Evolutionary conservation across 1,139 yeast species (phyloP).

Genomic region (Casaregolazyma suthepensis): DNA sequence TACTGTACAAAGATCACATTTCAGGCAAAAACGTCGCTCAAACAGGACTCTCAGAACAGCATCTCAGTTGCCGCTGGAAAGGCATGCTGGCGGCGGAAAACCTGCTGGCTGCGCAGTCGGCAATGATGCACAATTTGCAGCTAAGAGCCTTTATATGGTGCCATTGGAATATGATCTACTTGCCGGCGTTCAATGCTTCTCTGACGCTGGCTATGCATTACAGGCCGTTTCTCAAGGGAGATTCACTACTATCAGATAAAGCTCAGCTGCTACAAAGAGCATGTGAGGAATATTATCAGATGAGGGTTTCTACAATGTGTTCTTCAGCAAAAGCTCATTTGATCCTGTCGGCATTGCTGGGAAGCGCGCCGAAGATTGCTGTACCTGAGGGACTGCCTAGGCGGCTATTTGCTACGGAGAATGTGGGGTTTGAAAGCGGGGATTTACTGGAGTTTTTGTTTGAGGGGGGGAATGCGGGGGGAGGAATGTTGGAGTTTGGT

Average conservation of each 20-base stretch:
- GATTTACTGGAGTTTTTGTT: neutral
- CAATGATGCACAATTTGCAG: slow-evolving; percentile 3
- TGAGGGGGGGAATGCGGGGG: neutral
- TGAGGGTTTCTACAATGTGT: slow-evolving; percentile 12
- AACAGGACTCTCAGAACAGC: slow-evolving; percentile 6
- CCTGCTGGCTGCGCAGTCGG: slow-evolving; percentile 7
- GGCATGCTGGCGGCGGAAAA: slow-evolving; percentile 7
- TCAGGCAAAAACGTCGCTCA: slow-evolving; percentile 3
- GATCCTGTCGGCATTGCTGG: slow-evolving; percentile 8
- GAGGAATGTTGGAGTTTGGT: neutral
- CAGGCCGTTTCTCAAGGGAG: neutral
- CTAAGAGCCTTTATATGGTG: slow-evolving; percentile 12
- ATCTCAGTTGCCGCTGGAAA: slow-evolving; percentile 7
- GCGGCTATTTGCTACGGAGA: neutral
- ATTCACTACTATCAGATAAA: slow-evolving; percentile 3
- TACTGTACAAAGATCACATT: slow-evolving; percentile 9
- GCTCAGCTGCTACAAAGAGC: slow-evolving; percentile 7
- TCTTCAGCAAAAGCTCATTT: slow-evolving; percentile 14
- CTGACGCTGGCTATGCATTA: slow-evolving; percentile 7
- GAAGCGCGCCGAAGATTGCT: slow-evolving; percentile 7
- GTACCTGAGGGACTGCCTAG: slow-evolving; percentile 6
- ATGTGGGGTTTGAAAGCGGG: neutral
- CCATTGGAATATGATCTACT: slow-evolving; percentile 12
- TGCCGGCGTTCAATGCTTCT: slow-evolving; percentile 11
- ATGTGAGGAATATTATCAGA: slow-evolving; percentile 9